These are phyloP conservation scores for Penicillium nordicum DNA, from an alignment of 2,329 filamentous ascomycete genomes.

Conservation along the genomic window DNA sequence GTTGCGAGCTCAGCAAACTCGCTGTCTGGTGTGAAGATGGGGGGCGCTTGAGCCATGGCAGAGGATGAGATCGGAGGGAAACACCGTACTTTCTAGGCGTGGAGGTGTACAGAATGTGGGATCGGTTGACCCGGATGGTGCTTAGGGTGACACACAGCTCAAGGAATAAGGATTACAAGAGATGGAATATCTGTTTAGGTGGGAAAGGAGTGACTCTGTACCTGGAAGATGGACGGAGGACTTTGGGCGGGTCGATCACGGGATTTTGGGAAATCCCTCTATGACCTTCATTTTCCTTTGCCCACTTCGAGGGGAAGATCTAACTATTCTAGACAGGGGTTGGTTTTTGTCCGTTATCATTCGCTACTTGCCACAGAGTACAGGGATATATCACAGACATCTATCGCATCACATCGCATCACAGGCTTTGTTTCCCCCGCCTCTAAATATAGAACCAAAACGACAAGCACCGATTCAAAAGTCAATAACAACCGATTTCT, in stretches of 20 bases:
- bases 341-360: not conserved
- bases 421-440: constrained; percentile 9
- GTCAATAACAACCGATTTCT: too few species aligned
- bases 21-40: constrained; percentile 31
- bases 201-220: not conserved
- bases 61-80: not conserved
- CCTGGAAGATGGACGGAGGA: not conserved
- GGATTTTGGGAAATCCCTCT: constrained; percentile 11
- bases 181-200: too few species aligned
- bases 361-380: too few species aligned
- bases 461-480: too few species aligned
- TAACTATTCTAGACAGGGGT: not conserved
- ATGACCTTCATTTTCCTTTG: not conserved
- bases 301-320: not conserved
- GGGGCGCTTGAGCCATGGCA: constrained; percentile 15
- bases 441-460: too few species aligned
- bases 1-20: constrained; percentile 35
- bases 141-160: constrained; percentile 5
- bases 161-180: too few species aligned
- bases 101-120: constrained; percentile 1
- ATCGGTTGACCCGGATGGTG: not conserved
- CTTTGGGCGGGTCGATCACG: constrained; percentile 17
- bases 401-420: too few species aligned
- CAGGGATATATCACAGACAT: too few species aligned
- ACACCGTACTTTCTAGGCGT: not conserved